Conservation (phyloP, 345 rosid genomes). For the Euphorbia lathyris region DNA sequence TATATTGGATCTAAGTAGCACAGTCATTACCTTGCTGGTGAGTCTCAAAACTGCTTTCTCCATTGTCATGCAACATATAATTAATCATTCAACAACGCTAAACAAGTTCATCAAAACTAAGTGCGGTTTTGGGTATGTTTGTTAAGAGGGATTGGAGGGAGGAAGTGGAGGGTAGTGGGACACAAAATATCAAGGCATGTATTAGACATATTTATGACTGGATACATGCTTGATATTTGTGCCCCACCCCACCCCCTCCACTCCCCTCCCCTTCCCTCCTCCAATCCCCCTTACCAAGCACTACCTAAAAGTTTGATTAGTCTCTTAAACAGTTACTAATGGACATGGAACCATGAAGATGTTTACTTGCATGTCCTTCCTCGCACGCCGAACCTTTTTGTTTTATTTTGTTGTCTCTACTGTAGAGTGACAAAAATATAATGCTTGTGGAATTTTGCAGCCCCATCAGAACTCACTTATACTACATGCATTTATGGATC, state of each 20-base stretch:
- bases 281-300: too few relatives aligned
- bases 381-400: not conserved
- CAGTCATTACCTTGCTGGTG: slow-evolving; percentile 96
- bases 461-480: slow-evolving; percentile 99
- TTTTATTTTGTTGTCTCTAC: not conserved
- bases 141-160: too few relatives aligned
- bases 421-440: slow-evolving; percentile 23
- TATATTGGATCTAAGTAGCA: slow-evolving; percentile 95
- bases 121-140: slow-evolving; percentile 2
- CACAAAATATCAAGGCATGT: too few relatives aligned
- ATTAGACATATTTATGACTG: too few relatives aligned
- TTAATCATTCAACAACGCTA: not conserved
- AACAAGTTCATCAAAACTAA: not conserved
- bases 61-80: slow-evolving; percentile 21
- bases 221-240: too few relatives aligned
- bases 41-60: slow-evolving; percentile 33
- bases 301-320: not conserved
- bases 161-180: too few relatives aligned
- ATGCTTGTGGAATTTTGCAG: slow-evolving; percentile 67
- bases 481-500: slow-evolving; percentile 97
- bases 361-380: not conserved
- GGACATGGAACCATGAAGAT: slow-evolving; percentile 3
- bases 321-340: slow-evolving; percentile 13
- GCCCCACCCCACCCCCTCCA: too few relatives aligned
- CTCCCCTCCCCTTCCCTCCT: too few relatives aligned